Percentiles rank a stretch among this genome's conserved stretches.
These are phyloP conservation scores for Solidago caesia DNA, from an alignment of 129 eudicot species.

Conservation along the genomic window DNA sequence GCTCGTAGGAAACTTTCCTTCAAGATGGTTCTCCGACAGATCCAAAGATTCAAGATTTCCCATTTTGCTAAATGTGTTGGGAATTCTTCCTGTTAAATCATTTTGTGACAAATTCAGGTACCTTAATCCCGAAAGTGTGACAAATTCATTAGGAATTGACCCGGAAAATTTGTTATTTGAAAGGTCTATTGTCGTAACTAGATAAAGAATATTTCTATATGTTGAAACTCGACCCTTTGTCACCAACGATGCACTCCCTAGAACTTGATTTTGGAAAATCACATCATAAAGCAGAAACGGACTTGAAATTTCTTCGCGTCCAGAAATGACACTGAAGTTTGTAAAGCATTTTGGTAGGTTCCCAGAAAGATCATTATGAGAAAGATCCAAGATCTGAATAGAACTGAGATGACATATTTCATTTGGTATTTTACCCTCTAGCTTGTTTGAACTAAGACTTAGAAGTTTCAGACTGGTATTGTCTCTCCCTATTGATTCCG, in stretches of 20 bases:
- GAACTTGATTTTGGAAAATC: background rate
- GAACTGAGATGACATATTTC: conserved; percentile 36
- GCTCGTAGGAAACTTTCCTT: conserved; percentile 25
- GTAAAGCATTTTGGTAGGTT: conserved; percentile 36
- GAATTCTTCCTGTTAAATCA: conserved; percentile 37
- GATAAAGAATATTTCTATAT: conserved; percentile 20
- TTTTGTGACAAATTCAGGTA: conserved; percentile 36
- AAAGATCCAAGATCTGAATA: conserved; percentile 34
- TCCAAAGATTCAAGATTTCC: conserved; percentile 38
- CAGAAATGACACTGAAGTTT: conserved; percentile 26
- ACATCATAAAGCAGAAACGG: background rate
- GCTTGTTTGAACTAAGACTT: conserved; percentile 33
- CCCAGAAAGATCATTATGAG: conserved; percentile 38
- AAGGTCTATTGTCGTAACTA: conserved; percentile 30
- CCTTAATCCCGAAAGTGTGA: conserved; percentile 24
- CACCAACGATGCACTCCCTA: conserved; percentile 21
- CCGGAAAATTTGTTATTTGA: conserved; percentile 37
- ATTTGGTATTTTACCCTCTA: conserved; percentile 29
- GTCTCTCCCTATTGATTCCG: conserved; percentile 23
- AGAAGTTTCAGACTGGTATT: conserved; percentile 18
- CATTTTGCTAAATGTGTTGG: conserved; percentile 28
- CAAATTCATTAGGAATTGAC: conserved; percentile 28
- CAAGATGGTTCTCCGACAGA: conserved; percentile 31
- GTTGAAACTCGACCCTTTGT: conserved; percentile 23
- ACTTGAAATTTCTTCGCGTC: background rate